Conservation (phyloP, 2,329 filamentous ascomycete genomes). For the Ceratocystis colombiana region DNA sequence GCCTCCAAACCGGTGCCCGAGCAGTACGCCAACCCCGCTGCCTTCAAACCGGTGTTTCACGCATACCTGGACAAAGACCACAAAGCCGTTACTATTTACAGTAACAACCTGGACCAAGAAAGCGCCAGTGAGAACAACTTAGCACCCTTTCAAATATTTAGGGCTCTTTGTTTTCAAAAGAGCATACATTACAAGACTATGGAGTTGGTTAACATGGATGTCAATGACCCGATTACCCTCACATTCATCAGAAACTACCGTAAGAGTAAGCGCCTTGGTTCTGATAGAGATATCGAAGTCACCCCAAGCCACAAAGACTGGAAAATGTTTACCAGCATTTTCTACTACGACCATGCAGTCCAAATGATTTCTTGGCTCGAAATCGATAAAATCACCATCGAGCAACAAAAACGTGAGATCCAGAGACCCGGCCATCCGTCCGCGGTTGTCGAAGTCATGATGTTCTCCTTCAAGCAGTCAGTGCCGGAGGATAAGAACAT, state of each 20-base stretch:
- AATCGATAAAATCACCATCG: not conserved
- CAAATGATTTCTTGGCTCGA: not conserved
- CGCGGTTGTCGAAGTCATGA: too few relatives aligned
- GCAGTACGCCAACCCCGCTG: too few relatives aligned
- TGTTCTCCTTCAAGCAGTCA: too few relatives aligned
- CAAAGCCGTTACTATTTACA: not conserved
- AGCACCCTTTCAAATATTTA: not conserved
- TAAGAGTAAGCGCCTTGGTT: not conserved
- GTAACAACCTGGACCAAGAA: not conserved
- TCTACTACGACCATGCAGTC: not conserved
- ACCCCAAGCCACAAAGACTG: not conserved
- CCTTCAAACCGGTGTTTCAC: not conserved
- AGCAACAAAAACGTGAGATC: too few relatives aligned
- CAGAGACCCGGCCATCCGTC: too few relatives aligned
- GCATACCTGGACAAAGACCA: not conserved
- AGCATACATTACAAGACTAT: not conserved
- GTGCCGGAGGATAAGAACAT: too few relatives aligned
- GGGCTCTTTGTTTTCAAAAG: not conserved
- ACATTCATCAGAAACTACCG: not conserved
- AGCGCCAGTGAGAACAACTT: not conserved
- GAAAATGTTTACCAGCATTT: not conserved
- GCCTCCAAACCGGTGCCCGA: not conserved
- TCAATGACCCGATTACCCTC: not conserved
- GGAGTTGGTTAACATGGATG: not conserved
- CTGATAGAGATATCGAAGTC: not conserved